These are phyloP conservation scores for Pseudonitzschia pungens DNA, from an alignment of 108 stramenopile genomes.

Conservation along the genomic window DNA sequence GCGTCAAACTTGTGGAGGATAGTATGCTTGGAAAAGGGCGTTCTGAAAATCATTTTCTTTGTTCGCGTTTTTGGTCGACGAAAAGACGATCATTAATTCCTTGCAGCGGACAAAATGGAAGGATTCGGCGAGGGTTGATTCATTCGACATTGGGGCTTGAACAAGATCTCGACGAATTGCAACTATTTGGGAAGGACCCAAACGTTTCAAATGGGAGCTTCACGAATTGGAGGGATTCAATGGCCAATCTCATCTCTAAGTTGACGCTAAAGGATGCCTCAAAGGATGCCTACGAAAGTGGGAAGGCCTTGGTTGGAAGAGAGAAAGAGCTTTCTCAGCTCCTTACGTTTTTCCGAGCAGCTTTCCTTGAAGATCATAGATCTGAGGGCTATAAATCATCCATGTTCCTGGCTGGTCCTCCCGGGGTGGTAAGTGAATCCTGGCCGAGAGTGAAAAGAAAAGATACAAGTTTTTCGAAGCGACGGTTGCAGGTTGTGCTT, in stretches of 20 bases:
- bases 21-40: conserved; percentile 27
- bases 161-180: conserved; percentile 1
- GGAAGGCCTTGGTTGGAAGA: conserved; percentile 50
- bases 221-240: conserved; percentile 49
- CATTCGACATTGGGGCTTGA: conserved; percentile 29
- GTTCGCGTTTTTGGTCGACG: conserved; percentile 73
- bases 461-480: neutral
- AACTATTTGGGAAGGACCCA: conserved; percentile 3
- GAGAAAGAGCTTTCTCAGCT: conserved; percentile 64
- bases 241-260: conserved; percentile 57
- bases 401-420: conserved; percentile 80
- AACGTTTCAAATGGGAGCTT: neutral
- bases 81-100: conserved; percentile 71
- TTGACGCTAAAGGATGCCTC: conserved; percentile 77
- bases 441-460: neutral
- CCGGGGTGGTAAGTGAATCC: conserved; percentile 60
- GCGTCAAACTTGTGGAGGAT: conserved; percentile 7
- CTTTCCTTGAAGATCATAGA: conserved; percentile 47
- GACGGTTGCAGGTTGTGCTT: neutral
- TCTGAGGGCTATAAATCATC: conserved; percentile 41
- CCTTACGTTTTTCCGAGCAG: conserved; percentile 52
- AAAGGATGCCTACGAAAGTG: conserved; percentile 48
- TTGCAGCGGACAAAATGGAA: conserved; percentile 52
- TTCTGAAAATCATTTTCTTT: conserved; percentile 59
- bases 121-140: conserved; percentile 36